Percentiles rank a stretch among this genome's conserved stretches.
Evolutionary conservation across 345 rosid genomes (phyloP).

Genomic region (Populus alba): DNA sequence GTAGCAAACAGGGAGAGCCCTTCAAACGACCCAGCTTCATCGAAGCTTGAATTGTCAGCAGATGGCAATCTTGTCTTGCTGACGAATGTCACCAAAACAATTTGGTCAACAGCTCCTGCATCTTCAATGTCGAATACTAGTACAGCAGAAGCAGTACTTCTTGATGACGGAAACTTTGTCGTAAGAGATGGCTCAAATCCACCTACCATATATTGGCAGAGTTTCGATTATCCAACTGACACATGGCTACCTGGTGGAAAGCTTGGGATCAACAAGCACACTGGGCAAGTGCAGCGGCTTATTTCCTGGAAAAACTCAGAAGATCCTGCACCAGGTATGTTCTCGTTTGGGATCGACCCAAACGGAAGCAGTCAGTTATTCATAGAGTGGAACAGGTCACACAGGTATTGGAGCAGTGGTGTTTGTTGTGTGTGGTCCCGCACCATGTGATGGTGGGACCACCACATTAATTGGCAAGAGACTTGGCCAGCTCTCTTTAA

Average conservation of each 20-base stretch:
- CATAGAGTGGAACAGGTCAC: slow-evolving; percentile 8
- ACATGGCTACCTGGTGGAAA: slow-evolving; percentile 13
- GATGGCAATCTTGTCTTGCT: background rate
- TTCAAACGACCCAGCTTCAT: background rate
- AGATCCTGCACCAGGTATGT: slow-evolving; percentile 32
- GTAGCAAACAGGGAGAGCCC: background rate
- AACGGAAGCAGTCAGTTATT: slow-evolving; percentile 13
- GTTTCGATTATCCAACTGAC: too few species aligned
- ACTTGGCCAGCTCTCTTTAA: too few species aligned
- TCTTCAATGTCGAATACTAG: background rate
- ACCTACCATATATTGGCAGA: too few species aligned
- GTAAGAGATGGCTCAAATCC: slow-evolving; percentile 8
- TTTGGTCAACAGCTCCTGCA: too few species aligned
- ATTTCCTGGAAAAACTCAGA: slow-evolving; percentile 21
- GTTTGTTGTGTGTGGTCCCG: too few species aligned
- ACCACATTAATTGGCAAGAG: too few species aligned
- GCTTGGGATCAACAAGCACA: slow-evolving; percentile 20
- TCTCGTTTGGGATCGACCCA: slow-evolving; percentile 14
- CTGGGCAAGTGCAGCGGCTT: background rate
- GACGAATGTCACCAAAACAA: too few species aligned
- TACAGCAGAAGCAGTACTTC: slow-evolving; percentile 18
- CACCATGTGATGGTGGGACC: too few species aligned
- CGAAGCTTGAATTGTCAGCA: background rate
- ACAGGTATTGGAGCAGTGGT: slow-evolving; percentile 18
- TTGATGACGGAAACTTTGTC: slow-evolving; percentile 24